Base-by-base conservation (phyloP, 2,329 filamentous ascomycete genomes). In the Sarocladiaceae sp. region DNA sequence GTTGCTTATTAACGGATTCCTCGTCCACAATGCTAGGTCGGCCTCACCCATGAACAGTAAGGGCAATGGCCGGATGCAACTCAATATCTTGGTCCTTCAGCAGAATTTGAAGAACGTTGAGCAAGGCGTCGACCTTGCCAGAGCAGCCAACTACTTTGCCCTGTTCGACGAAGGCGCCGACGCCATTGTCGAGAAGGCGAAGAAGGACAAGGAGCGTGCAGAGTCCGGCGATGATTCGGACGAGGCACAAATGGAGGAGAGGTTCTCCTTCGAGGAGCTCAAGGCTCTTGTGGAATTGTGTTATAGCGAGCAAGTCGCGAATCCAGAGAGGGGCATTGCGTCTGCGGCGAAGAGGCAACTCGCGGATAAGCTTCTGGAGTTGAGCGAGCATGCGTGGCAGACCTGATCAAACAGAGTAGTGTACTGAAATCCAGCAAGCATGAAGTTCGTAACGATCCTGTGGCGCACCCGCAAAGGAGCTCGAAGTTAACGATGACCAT, bases 71-170 rank as follows among this genome's bases (percentile, higher is more conserved):
- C 82, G 91, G 33, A 91, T 99, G 82, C 87, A 91, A 66, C 82
- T 97, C 62, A 96, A 99, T 66, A 90, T 97, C 47, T 79, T 97
- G 22, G 94, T 99, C 36, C 75, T 99, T 50, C 93, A 97, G 70
- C 94, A 99, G 66, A 97, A 96, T 62, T 82, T 99, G 52, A 96
- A 96, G 73, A 96, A 96, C 59, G 86, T 99, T 51, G 90, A 94
- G 67, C 76, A 81, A 2, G 80, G 79, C 8, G 85, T 88, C 3
- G 77, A 80, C 53, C 74, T 93, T 25, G 75, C 76, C 3, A 73
- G 81, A 31, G 81, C 86, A 1, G 78, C 82, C 18, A 77, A 80
- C 54, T 93, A 87, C 70, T 92, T 84, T 62, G 77, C 79, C 18
- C 67, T 93, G 33, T 90, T 88, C 61, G 78, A 79, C 39, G 70